Conservation (phyloP, 1,139 yeast genomes). For the Magnusiomyces sp. region DNA sequence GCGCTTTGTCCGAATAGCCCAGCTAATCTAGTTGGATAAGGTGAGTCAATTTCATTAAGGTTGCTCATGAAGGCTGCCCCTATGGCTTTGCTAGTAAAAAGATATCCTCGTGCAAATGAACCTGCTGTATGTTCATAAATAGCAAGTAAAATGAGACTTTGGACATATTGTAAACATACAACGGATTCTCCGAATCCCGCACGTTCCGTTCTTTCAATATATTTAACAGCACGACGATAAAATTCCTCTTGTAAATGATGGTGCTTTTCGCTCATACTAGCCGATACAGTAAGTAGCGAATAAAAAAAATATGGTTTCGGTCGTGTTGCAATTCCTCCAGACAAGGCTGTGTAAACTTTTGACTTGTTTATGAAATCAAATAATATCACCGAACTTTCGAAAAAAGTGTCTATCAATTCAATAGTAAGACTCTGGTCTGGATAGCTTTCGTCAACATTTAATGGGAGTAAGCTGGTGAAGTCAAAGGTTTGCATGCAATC, state of each 20-base stretch:
- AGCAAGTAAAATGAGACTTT: slow-evolving; percentile 23
- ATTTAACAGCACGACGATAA: slow-evolving; percentile 23
- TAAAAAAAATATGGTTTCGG: slow-evolving; percentile 27
- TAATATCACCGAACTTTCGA: slow-evolving; percentile 15
- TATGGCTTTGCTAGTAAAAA: slow-evolving; percentile 25
- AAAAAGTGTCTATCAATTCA: slow-evolving; percentile 21
- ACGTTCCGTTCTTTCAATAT: slow-evolving; percentile 17
- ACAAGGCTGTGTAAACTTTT: slow-evolving; percentile 16
- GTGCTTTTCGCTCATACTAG: slow-evolving; percentile 18
- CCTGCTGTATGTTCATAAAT: slow-evolving; percentile 24
- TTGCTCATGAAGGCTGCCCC: slow-evolving; percentile 23
- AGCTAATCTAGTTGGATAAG: slow-evolving; percentile 5
- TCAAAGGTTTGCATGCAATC: slow-evolving; percentile 3
- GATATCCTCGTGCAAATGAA: slow-evolving; percentile 28
- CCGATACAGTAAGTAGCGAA: slow-evolving; percentile 25
- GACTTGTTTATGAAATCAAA: slow-evolving; percentile 21
- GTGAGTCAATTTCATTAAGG: slow-evolving; percentile 20
- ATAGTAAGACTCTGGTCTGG: slow-evolving; percentile 22
- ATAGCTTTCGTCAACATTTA: slow-evolving; percentile 23
- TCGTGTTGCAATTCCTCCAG: slow-evolving; percentile 13
- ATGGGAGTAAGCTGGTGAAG: slow-evolving; percentile 6
- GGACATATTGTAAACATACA: slow-evolving; percentile 21
- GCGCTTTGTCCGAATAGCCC: neutral
- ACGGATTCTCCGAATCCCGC: slow-evolving; percentile 18
- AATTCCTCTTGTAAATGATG: slow-evolving; percentile 17